phyloP scores from a whole-genome alignment of 257 asterid species.

The Prunella vulgaris region DNA sequence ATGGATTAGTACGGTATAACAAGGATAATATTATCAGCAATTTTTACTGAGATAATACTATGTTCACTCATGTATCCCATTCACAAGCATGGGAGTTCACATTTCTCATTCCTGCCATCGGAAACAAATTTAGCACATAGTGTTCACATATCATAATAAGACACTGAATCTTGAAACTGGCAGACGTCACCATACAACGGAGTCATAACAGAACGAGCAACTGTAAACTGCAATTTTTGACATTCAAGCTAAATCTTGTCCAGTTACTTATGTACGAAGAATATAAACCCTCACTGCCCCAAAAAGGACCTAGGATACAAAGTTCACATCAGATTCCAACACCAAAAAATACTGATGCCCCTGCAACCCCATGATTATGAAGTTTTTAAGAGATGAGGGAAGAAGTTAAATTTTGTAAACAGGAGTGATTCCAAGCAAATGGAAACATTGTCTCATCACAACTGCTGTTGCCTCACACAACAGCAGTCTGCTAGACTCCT shows the following conservation, averaged over 20 bases:
- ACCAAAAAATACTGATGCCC: not conserved
- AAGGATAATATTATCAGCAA: not conserved
- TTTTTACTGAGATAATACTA: not conserved
- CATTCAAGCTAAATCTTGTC: not conserved
- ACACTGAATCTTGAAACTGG: no score
- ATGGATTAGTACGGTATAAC: no score
- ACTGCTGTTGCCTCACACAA: constrained; percentile 92
- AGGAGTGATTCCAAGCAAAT: constrained; percentile 81
- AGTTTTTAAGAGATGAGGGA: not conserved
- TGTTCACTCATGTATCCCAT: no score
- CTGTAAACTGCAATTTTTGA: not conserved
- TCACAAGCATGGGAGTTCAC: no score
- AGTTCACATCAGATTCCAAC: not conserved
- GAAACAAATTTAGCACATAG: no score
- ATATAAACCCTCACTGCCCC: not conserved
- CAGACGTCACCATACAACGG: no score
- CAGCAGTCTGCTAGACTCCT: constrained; percentile 79
- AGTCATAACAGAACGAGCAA: no score
- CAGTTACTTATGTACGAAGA: not conserved
- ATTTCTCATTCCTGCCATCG: not conserved
- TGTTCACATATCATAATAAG: no score
- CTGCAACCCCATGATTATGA: not conserved
- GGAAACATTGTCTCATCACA: constrained; percentile 87
- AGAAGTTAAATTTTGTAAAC: constrained; percentile 70
- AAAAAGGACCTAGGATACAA: no score